Conservation (phyloP, 108 stramenopile genomes). For the Fragilaria crotonensis region DNA sequence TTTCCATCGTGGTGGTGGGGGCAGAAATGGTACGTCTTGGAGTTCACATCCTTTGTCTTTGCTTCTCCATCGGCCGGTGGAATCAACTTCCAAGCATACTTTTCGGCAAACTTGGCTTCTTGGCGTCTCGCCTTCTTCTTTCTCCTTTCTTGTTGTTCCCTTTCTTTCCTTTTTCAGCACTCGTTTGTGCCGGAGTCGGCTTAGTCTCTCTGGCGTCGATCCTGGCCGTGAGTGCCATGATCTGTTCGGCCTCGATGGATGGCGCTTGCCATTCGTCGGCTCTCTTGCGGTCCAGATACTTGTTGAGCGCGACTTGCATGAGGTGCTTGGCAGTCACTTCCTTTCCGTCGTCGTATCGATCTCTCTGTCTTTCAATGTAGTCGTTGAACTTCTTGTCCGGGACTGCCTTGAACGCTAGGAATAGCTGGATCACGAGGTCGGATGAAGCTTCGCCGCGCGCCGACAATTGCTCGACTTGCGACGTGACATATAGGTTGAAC, state of each 20-base stretch:
- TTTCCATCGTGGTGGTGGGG: too few species aligned
- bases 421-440: background rate
- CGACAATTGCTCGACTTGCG: background rate
- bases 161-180: too few species aligned
- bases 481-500: background rate
- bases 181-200: too few species aligned
- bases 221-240: background rate
- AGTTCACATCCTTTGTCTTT: too few species aligned
- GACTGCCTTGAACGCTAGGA: too few species aligned
- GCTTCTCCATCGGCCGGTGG: too few species aligned
- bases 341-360: background rate
- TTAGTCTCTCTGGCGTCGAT: background rate
- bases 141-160: too few species aligned
- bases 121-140: too few species aligned
- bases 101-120: too few species aligned
- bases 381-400: slow-evolving; percentile 3
- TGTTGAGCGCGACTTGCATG: background rate
- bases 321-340: background rate
- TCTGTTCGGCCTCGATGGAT: background rate
- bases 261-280: background rate
- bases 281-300: background rate
- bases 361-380: slow-evolving; percentile 2
- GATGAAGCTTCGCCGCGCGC: background rate
- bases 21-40: too few species aligned
- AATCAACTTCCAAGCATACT: too few species aligned